These are phyloP conservation scores for Ustilago loliicola DNA, from an alignment of 1,284 basidiomycete species.

Conservation along the genomic window DNA sequence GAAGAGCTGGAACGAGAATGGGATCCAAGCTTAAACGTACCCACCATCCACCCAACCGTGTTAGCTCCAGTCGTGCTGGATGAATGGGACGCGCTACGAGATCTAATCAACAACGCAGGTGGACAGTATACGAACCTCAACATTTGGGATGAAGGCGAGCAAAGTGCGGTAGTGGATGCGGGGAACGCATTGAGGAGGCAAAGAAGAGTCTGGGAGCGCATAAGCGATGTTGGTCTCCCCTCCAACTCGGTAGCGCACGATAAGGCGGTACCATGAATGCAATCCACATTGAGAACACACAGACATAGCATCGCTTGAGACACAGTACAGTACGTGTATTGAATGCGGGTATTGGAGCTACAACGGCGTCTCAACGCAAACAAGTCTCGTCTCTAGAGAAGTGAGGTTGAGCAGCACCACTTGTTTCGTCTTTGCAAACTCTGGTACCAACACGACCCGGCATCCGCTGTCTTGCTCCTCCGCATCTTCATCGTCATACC, in stretches of 20 bases:
- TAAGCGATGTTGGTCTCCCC: slow-evolving; percentile 34
- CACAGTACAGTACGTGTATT: not conserved
- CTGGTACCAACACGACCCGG: slow-evolving; percentile 85
- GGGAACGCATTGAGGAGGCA: slow-evolving; percentile 41
- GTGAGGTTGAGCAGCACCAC: slow-evolving; percentile 78
- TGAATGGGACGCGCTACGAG: slow-evolving; percentile 65
- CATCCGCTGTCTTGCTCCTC: slow-evolving; percentile 69
- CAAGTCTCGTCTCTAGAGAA: slow-evolving; percentile 74
- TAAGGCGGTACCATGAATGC: not conserved
- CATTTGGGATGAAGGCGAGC: slow-evolving; percentile 41
- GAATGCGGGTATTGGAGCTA: not conserved
- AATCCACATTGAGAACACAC: not conserved
- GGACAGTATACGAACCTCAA: slow-evolving; percentile 43
- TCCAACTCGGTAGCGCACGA: not conserved
- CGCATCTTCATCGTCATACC: slow-evolving; percentile 55
- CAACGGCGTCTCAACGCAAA: slow-evolving; percentile 48
- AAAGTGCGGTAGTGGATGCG: slow-evolving; percentile 30
- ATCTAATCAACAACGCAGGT: slow-evolving; percentile 56
- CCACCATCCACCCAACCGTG: slow-evolving; percentile 44
- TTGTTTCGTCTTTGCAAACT: slow-evolving; percentile 79
- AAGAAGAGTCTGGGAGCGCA: slow-evolving; percentile 30
- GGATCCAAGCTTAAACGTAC: slow-evolving; percentile 40
- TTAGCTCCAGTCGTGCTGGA: slow-evolving; percentile 40
- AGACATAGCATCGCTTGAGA: not conserved
- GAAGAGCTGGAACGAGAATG: slow-evolving; percentile 40